These are phyloP conservation scores for Leishmania turanica DNA, from an alignment of 208 protist genomes.

Conservation along the genomic window DNA sequence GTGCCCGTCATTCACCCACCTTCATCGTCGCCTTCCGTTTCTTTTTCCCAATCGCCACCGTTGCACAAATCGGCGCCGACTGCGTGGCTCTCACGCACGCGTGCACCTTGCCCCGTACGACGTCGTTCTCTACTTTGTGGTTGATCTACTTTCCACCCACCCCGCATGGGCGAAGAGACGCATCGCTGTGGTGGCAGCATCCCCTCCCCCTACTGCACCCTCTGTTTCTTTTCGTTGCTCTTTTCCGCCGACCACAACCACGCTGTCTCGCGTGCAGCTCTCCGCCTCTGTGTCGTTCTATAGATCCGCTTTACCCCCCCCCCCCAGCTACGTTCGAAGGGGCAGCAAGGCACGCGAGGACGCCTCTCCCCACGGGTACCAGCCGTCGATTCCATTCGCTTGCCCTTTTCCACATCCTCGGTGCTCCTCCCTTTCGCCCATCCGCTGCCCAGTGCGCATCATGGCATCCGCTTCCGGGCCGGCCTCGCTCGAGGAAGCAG, in stretches of 20 bases:
- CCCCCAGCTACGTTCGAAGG: not conserved
- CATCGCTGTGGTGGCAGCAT: not conserved
- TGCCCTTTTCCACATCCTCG: not conserved
- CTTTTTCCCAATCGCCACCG: not conserved
- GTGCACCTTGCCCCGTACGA: not conserved
- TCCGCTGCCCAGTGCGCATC: not conserved
- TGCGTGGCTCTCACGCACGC: not conserved
- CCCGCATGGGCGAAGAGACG: not conserved
- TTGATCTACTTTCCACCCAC: not conserved
- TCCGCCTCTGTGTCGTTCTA: not conserved
- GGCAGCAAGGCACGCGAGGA: not conserved
- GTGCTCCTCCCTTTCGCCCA: not conserved
- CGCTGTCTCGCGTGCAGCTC: not conserved
- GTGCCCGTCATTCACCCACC: not conserved
- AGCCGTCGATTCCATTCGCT: not conserved
- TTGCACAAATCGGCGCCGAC: not conserved
- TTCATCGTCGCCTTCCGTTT: not conserved
- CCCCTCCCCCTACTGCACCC: not conserved
- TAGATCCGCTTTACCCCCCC: not conserved
- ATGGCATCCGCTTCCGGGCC: conserved; percentile 14
- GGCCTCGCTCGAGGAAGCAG: conserved; percentile 13
- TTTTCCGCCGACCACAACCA: not conserved
- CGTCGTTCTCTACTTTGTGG: not conserved
- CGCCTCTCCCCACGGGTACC: not conserved
- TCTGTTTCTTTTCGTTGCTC: not conserved